These are phyloP conservation scores for Dendrocalamus latiflorus DNA, from an alignment of 202 grass and related monocot species.

Conservation along the genomic window DNA sequence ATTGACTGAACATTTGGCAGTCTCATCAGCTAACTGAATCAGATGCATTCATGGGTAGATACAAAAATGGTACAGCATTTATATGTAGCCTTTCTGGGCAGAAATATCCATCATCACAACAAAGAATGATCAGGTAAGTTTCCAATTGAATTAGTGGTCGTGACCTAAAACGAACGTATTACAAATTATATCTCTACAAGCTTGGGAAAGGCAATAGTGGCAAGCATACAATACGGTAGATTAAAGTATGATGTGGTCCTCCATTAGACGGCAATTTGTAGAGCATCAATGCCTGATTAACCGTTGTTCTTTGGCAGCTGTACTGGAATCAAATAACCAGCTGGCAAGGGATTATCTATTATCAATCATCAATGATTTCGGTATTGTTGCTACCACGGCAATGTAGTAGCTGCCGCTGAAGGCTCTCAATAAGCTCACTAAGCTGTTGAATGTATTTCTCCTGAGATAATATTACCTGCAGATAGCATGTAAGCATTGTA, in stretches of 20 bases:
- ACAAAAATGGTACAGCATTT: too few species aligned
- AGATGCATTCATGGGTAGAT: too few species aligned
- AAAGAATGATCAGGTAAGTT: too few species aligned
- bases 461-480: conserved; percentile 90
- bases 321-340: conserved; percentile 4
- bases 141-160: too few species aligned
- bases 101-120: too few species aligned
- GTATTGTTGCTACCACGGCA: conserved; percentile 81
- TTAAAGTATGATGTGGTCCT: neutral
- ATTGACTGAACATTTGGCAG: too few species aligned
- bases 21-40: too few species aligned
- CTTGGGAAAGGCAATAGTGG: neutral
- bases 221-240: conserved; percentile 23
- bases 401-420: conserved; percentile 82
- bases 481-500: neutral
- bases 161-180: too few species aligned
- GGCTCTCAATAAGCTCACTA: conserved; percentile 84
- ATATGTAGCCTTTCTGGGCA: too few species aligned
- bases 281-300: neutral
- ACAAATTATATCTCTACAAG: too few species aligned
- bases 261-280: conserved; percentile 2
- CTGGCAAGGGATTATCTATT: neutral
- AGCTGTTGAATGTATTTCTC: conserved; percentile 91
- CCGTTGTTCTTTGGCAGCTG: too few species aligned
- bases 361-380: conserved; percentile 45